Evolutionary conservation across 208 protist species (phyloP), one percentile per base, ranked within the genome.

Genomic region (Novymonas esmeraldas): DNA sequence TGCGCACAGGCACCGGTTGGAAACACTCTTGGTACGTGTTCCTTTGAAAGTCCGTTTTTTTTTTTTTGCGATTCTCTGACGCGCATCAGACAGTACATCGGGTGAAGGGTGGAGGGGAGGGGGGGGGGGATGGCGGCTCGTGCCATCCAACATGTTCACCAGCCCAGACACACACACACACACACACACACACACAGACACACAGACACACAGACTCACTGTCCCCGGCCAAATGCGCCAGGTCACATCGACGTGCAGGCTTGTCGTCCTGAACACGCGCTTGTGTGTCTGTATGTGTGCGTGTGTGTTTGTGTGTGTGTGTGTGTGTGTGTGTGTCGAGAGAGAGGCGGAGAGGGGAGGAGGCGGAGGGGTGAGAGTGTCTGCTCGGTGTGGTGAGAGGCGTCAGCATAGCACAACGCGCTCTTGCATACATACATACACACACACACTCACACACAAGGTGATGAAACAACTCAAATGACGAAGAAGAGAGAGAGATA

Each of bases 61-160:
- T 54, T 54, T 63, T 59, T 46, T 46, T 69, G 22, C 3, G n/a
- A 6, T 29, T 65, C 14, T 46, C 38, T 54, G 29, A 33, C 18
- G 10, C 18, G 28, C 10, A n/a, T n/a, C n/a, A n/a, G n/a, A n/a
- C n/a, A n/a, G n/a, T n/a, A n/a, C n/a, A n/a, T n/a, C n/a, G n/a
- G n/a, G n/a, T n/a, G n/a, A n/a, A n/a, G n/a, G n/a, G n/a, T n/a
- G n/a, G n/a, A n/a, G n/a, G n/a, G n/a, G n/a, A n/a, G n/a, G n/a
- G n/a, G n/a, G n/a, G n/a, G n/a, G n/a, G n/a, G n/a, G n/a, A n/a
- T n/a, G n/a, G n/a, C n/a, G n/a, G n/a, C n/a, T n/a, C n/a, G n/a
- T n/a, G n/a, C n/a, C n/a, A n/a, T n/a, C n/a, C n/a, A n/a, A n/a
- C n/a, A n/a, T n/a, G n/a, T n/a, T n/a, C n/a, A n/a, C n/a, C n/a